A percentile compares a stretch with the other conserved stretches of the same genome.
Conservation (phyloP, 2,329 filamentous ascomycete genomes). For the Onygenales sp. region DNA sequence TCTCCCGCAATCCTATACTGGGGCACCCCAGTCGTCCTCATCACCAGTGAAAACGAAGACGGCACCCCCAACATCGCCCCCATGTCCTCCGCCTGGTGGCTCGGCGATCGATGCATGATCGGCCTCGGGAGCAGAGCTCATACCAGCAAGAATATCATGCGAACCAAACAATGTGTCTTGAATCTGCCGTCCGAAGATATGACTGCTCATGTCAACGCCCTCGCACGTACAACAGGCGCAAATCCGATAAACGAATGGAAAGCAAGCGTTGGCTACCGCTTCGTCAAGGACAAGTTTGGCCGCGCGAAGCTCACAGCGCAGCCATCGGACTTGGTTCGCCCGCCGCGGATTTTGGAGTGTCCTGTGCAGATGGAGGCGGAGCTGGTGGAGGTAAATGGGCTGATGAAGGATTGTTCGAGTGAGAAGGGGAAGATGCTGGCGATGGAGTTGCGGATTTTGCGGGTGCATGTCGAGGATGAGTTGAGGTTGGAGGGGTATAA, state of each 20-base stretch:
- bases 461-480: conserved; percentile 23
- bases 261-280: neutral
- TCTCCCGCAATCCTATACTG: conserved; percentile 1
- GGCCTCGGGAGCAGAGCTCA: neutral
- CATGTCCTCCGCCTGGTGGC: neutral
- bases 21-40: neutral
- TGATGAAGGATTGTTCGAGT: conserved; percentile 22
- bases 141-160: conserved; percentile 42
- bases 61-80: neutral
- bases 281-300: neutral
- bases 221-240: conserved; percentile 31
- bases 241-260: conserved; percentile 12
- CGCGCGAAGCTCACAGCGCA: conserved; percentile 22
- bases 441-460: conserved; percentile 30
- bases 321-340: conserved; percentile 24
- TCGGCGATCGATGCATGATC: conserved; percentile 1
- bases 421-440: conserved; percentile 21
- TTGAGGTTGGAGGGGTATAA: conserved; percentile 27
- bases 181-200: conserved; percentile 32
- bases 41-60: conserved; percentile 1
- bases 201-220: conserved; percentile 25
- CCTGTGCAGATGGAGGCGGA: conserved; percentile 37
- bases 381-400: conserved; percentile 22
- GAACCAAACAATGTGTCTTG: conserved; percentile 35
- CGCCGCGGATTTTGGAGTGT: conserved; percentile 29